phyloP scores from a whole-genome alignment of 768 basidiomycete genomes.

The Lentinula lateritia region DNA sequence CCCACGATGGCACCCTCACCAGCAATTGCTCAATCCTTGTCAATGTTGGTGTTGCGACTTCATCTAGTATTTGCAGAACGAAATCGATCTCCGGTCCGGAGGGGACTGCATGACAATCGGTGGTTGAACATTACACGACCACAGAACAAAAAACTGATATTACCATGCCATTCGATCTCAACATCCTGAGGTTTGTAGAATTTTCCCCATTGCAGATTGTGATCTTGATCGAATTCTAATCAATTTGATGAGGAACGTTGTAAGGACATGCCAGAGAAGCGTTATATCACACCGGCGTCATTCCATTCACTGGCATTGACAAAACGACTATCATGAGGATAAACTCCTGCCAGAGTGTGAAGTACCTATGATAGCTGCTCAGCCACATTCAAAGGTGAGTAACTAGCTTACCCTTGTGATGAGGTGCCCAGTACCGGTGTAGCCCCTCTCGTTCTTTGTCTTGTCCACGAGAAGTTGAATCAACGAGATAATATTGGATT shows the following conservation, averaged over 20 bases:
- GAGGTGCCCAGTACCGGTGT: conserved; percentile 72
- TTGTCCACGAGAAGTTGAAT: conserved; percentile 66
- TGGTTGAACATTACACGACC: neutral
- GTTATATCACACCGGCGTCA: conserved; percentile 50
- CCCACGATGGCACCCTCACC: conserved; percentile 51
- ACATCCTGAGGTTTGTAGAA: conserved; percentile 76
- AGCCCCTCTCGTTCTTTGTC: conserved; percentile 86
- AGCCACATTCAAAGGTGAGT: neutral
- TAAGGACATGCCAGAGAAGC: neutral
- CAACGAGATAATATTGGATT: conserved; percentile 56
- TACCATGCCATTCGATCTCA: conserved; percentile 85
- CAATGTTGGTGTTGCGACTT: conserved; percentile 60
- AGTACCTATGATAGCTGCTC: conserved; percentile 24
- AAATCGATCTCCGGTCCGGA: conserved; percentile 70
- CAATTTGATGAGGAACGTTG: neutral
- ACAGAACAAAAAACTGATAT: conserved; percentile 9
- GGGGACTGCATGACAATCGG: conserved; percentile 38
- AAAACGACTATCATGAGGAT: conserved; percentile 73
- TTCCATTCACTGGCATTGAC: conserved; percentile 81
- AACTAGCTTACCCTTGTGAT: conserved; percentile 50
- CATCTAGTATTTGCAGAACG: conserved; percentile 70
- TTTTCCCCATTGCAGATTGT: conserved; percentile 74
- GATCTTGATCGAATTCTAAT: conserved; percentile 56
- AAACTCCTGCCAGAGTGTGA: conserved; percentile 68
- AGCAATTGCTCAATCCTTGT: conserved; percentile 63